Base-by-base conservation (phyloP, 176 grass and related monocot species). In the Avena eriantha region DNA sequence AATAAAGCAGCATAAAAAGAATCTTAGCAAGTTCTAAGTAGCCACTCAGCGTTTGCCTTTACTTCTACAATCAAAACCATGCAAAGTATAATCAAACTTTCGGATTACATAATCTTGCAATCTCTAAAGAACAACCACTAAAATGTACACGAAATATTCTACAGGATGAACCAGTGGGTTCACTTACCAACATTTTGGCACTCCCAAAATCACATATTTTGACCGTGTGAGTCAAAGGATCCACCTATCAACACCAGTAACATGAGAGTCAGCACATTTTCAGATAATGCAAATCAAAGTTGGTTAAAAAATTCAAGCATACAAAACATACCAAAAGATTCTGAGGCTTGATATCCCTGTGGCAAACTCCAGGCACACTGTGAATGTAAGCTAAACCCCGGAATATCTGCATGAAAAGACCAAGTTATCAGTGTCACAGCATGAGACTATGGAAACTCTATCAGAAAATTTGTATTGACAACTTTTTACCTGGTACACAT, bases 171-270 rank as follows among this genome's bases (percentile, higher is more conserved):
- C 51, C 18, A 51, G 11, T 45, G 51, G 55, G 61, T 88, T 65
- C 14, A 92, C 93, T 78, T 95, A 98, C 96, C 93, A 98, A 87
- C 80, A 98, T 86, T 92, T 98, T 98, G 21, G 96, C 96, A 72
- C 96, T 98, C 79, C 96, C 96, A 88, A 98, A 98, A 92, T 98
- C 96, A 89, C 96, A 98, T 59, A 98, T 91, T 88, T 98, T 98
- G 71, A 95, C 92, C 90, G 95, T 93, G 74, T 98, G 96, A 76
- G 96, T 98, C 35, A 98, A 86, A 34, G 96, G 96, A 85, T 98
- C 93, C 54, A 98, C 96, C 96, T 98, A 80, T 56, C 15, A 68
- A 69, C 78, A 80, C 47, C 54, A 80, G 56, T 66, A 11, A 80
- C 15, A 18, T n/a, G 80, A 74, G 14, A 83, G 73, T 79, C 22